These are phyloP conservation scores for Mesembryanthemum crystallinum DNA, from an alignment of 148 eudicot species.

Conservation along the genomic window DNA sequence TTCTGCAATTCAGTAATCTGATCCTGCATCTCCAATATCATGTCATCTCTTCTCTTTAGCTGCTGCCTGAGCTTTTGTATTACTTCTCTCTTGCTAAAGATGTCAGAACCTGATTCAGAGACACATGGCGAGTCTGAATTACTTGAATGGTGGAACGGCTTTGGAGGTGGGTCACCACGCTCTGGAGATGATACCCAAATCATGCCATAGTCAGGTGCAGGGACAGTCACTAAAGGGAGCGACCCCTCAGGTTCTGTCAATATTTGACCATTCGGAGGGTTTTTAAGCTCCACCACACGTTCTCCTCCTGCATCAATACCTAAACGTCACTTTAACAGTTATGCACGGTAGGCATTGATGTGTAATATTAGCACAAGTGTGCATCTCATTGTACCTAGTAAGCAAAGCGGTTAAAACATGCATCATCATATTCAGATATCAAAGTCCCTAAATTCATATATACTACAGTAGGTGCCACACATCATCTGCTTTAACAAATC, in stretches of 20 bases:
- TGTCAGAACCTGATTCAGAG: slow-evolving; percentile 92
- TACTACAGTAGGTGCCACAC: background rate
- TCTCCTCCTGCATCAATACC: slow-evolving; percentile 43
- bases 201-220: slow-evolving; percentile 58
- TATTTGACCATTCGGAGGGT: slow-evolving; percentile 44
- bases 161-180: slow-evolving; percentile 76
- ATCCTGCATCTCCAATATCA: slow-evolving; percentile 94
- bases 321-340: no score
- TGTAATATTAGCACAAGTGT: background rate
- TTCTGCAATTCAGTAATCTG: slow-evolving; percentile 78
- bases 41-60: slow-evolving; percentile 86
- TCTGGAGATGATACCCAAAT: slow-evolving; percentile 90
- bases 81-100: slow-evolving; percentile 89
- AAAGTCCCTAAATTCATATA: background rate
- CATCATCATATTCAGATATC: background rate
- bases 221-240: slow-evolving; percentile 77
- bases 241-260: slow-evolving; percentile 52
- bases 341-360: no score
- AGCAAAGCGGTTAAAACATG: background rate
- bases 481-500: background rate
- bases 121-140: slow-evolving; percentile 85
- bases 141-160: slow-evolving; percentile 76
- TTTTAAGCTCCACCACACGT: slow-evolving; percentile 47
- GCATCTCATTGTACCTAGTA: background rate
- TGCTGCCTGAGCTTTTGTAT: slow-evolving; percentile 93